Evolutionary conservation across 495 filamentous ascomycete genomes (phyloP).

Genomic region (Jackrogersella minutella): DNA sequence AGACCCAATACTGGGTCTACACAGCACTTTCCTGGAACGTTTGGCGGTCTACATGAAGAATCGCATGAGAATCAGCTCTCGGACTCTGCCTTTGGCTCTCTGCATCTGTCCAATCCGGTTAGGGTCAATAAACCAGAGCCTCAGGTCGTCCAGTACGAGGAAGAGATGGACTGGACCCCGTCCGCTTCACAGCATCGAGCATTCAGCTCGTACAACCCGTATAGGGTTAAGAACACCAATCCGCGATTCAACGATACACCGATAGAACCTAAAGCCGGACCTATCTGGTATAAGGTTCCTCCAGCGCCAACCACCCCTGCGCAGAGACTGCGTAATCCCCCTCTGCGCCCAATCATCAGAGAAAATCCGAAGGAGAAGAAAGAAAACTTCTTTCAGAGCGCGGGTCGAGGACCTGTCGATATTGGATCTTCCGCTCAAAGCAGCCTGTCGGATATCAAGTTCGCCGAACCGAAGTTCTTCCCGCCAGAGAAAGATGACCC

Average conservation of each 20-base stretch:
- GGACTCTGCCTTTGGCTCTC: conserved; percentile 20
- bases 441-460: conserved; percentile 27
- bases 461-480: conserved; percentile 42
- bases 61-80: conserved; percentile 8
- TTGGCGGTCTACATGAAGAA: neutral
- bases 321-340: conserved; percentile 68
- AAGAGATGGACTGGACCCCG: conserved; percentile 87
- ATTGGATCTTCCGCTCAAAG: conserved; percentile 18
- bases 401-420: conserved; percentile 25
- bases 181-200: conserved; percentile 61
- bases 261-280: conserved; percentile 48
- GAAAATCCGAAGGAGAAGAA: conserved; percentile 53
- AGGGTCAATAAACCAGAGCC: conserved; percentile 22
- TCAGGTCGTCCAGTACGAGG: conserved; percentile 46
- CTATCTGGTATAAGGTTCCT: conserved; percentile 69
- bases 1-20: conserved; percentile 6
- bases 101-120: conserved; percentile 33
- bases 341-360: conserved; percentile 58
- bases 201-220: conserved; percentile 54
- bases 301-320: conserved; percentile 70
- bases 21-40: conserved; percentile 6
- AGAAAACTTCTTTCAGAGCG: conserved; percentile 53
- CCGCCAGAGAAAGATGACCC: conserved; percentile 44
- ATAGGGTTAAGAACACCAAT: conserved; percentile 52
- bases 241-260: conserved; percentile 67